Conservation (phyloP, 768 basidiomycete species). For the Panaeolus cyanescens region DNA sequence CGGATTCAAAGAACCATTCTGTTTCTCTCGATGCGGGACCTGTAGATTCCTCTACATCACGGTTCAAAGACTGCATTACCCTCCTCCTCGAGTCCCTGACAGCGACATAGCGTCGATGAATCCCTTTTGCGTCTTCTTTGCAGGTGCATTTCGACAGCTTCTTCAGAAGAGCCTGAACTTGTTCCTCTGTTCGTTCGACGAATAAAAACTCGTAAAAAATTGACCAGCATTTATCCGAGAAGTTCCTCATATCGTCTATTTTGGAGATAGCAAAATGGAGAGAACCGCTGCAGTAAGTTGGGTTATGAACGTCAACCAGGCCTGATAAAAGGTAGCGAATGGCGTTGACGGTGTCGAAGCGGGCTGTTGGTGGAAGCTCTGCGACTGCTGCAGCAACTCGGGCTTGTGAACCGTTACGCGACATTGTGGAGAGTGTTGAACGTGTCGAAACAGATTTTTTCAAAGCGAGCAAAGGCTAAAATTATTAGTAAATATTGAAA, state of each 20-base stretch:
- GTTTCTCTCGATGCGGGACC: background rate
- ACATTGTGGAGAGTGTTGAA: background rate
- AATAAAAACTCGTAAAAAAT: conserved; percentile 1
- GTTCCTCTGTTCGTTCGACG: background rate
- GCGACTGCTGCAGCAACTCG: background rate
- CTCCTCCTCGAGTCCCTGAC: background rate
- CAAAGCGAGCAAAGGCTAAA: too few relatives aligned
- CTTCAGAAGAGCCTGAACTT: background rate
- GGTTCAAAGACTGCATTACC: background rate
- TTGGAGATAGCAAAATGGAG: background rate
- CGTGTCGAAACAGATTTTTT: background rate
- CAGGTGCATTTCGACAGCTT: background rate
- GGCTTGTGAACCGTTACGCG: background rate
- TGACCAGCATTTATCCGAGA: background rate
- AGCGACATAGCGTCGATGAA: background rate
- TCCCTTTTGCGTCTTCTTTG: background rate
- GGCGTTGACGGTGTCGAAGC: background rate
- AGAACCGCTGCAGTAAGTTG: background rate
- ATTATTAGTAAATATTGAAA: too few relatives aligned
- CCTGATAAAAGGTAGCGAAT: background rate
- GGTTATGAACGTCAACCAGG: background rate
- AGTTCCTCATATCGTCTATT: background rate
- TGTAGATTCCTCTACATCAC: background rate
- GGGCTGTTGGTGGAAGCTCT: background rate
- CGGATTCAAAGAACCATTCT: background rate